phyloP scores from a whole-genome alignment of 768 basidiomycete genomes.

The Gloeostereum incarnatum region DNA sequence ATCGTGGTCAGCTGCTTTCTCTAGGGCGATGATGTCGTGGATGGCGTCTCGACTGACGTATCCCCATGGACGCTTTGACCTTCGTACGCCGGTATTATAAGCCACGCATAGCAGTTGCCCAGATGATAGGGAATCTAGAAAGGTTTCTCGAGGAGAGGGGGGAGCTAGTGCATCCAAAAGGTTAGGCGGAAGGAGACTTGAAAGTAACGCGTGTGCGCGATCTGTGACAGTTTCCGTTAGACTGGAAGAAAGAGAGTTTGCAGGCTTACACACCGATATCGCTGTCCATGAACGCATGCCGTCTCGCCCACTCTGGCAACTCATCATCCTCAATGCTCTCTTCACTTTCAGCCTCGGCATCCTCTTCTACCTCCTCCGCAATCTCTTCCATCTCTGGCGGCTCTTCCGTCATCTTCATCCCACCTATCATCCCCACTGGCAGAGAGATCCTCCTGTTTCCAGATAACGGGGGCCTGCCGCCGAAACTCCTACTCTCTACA shows the following conservation, averaged over 20 bases:
- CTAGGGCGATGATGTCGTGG: conserved; percentile 69
- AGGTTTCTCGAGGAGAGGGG: conserved; percentile 21
- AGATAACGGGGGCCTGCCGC: too few species aligned
- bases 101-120: conserved; percentile 76
- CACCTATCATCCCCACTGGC: conserved; percentile 44
- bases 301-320: conserved; percentile 72
- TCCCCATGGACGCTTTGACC: conserved; percentile 81
- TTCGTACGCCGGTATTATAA: conserved; percentile 75
- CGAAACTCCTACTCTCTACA: conserved; percentile 14
- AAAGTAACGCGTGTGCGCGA: conserved; percentile 55
- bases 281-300: conserved; percentile 42
- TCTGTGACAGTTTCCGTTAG: conserved; percentile 25
- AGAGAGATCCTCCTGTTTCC: conserved; percentile 46
- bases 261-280: conserved; percentile 40
- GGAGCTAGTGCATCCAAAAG: conserved; percentile 31
- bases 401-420: conserved; percentile 42
- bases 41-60: conserved; percentile 71
- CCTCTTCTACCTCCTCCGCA: conserved; percentile 27
- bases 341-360: conserved; percentile 15
- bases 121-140: conserved; percentile 54
- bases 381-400: conserved; percentile 44
- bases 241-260: conserved; percentile 2
- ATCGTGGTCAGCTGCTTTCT: conserved; percentile 32
- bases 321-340: conserved; percentile 57
- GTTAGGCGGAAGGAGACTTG: conserved; percentile 46